Conservation (phyloP, 106 monocot genomes). For the Vanilla planifolia region DNA sequence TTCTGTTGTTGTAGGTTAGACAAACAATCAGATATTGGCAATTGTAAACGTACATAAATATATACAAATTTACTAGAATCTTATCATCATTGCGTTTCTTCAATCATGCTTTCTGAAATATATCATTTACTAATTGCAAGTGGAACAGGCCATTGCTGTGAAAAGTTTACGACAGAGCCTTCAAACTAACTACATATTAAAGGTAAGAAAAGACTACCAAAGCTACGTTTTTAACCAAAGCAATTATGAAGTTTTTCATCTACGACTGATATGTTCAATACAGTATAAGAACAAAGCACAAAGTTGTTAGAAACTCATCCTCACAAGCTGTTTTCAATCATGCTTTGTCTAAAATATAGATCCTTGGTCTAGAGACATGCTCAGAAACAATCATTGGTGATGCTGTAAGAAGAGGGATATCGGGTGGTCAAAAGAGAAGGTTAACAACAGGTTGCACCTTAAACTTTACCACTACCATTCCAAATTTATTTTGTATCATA, state of each 20-base stretch:
- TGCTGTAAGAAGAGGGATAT: constrained; percentile 21
- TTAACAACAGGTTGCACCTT: constrained; percentile 18
- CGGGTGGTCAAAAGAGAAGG: constrained; percentile 29
- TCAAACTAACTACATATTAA: constrained; percentile 19
- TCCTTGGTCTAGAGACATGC: constrained; percentile 16
- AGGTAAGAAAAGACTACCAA: constrained; percentile 3
- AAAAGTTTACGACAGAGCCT: constrained; percentile 12
- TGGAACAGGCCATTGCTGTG: constrained; percentile 10
- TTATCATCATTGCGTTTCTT: too few relatives aligned
- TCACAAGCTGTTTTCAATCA: neutral
- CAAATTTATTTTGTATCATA: too few relatives aligned
- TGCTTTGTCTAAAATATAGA: neutral
- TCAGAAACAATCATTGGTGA: constrained; percentile 16
- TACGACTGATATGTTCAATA: too few relatives aligned
- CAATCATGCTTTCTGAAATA: too few relatives aligned
- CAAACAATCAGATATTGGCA: too few relatives aligned
- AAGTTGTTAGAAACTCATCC: too few relatives aligned
- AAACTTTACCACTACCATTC: too few relatives aligned
- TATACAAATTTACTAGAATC: too few relatives aligned
- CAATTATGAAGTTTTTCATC: neutral
- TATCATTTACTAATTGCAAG: too few relatives aligned
- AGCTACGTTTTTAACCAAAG: neutral
- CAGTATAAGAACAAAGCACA: too few relatives aligned
- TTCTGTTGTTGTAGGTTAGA: too few relatives aligned
- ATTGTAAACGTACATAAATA: too few relatives aligned